Base-by-base conservation (phyloP, 108 stramenopile genomes). In the Fragilariopsis cylindrus region DNA sequence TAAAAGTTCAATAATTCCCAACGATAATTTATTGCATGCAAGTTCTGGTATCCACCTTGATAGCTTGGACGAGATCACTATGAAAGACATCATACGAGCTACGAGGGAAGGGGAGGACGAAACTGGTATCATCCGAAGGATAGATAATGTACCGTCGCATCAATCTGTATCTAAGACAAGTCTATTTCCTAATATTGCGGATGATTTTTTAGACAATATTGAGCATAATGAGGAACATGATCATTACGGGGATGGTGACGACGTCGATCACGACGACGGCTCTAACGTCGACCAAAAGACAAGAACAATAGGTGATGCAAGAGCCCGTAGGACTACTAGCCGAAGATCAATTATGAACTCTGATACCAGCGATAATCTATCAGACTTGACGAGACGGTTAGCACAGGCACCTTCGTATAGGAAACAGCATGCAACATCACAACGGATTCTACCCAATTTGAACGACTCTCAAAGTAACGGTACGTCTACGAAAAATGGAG, bases 51-150 rank as follows among this genome's bases (percentile, higher is more conserved):
- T 30, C 30, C 30, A 30, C 30, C 30, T 30, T 30, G 30, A 30
- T 30, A 30, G 30, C 30, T 30, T 30, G 30, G 30, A 30, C 30
- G 30, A 30, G 30, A 0, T 21, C 65, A 65, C 44, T 45, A 18
- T 45, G 45, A 41, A 46, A 5, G 65, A 65, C 0, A 19, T 65
- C 15, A 18, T 45, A 45, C 18, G 1, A 12, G 44, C 65, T 13
- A 42, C 13, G 45, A 42, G 19, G 43, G 65, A 65, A 45, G 65
- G 65, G 41, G 46, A 5, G 12, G 65, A 65, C 19, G 65, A 47
- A 45, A 16, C 65, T 18, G 65, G 18, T 7, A 16, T 41, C 41
- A 46, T 65, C 65, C 47, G 15, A 45, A 65, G 65, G 13, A 42
- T 65, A 16, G 65, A 65, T 13, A 13, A 13, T 4, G 4, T 42